Conservation (phyloP, 1,139 yeast species). For the Candida tunisiensis region DNA sequence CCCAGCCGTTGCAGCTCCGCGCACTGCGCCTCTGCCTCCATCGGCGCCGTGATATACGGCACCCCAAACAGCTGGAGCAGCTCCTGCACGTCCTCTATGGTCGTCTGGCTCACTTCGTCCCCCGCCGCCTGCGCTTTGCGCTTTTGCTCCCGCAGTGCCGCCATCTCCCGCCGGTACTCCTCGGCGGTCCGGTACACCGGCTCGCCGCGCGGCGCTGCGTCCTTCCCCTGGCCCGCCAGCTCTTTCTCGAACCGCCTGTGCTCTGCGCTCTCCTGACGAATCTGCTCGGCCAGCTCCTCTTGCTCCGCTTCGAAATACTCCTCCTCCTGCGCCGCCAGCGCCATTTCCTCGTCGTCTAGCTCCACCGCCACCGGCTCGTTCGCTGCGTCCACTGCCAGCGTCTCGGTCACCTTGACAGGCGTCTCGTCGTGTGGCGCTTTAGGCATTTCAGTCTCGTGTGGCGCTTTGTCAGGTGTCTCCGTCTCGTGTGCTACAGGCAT, state of each 20-base stretch:
- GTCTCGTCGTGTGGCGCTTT: too few species aligned
- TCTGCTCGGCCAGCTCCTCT: conserved; percentile 38
- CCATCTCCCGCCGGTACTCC: conserved; percentile 37
- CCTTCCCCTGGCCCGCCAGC: conserved; percentile 17
- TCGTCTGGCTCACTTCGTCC: conserved; percentile 73
- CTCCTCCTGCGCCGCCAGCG: conserved; percentile 16
- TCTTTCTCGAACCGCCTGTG: conserved; percentile 44
- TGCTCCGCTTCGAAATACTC: conserved; percentile 63
- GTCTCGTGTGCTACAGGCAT: too few species aligned
- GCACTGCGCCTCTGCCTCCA: conserved; percentile 98
- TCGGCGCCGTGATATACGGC: conserved; percentile 88
- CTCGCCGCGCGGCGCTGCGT: conserved; percentile 3
- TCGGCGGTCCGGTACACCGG: conserved; percentile 4
- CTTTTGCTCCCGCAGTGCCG: conserved; percentile 32
- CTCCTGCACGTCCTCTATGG: conserved; percentile 87
- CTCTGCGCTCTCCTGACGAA: conserved; percentile 54
- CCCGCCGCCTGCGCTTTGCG: conserved; percentile 68
- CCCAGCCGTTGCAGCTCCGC: conserved; percentile 51
- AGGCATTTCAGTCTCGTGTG: too few species aligned
- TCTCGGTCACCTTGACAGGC: too few species aligned
- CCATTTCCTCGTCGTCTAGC: conserved; percentile 7
- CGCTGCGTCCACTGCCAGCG: neutral
- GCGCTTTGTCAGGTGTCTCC: neutral
- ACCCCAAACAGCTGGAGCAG: conserved; percentile 74
- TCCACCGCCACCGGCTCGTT: neutral